Evolutionary conservation across 495 filamentous ascomycete genomes (phyloP), one percentile per base, ranked within the genome.

Genomic region (Xylaria venustula): DNA sequence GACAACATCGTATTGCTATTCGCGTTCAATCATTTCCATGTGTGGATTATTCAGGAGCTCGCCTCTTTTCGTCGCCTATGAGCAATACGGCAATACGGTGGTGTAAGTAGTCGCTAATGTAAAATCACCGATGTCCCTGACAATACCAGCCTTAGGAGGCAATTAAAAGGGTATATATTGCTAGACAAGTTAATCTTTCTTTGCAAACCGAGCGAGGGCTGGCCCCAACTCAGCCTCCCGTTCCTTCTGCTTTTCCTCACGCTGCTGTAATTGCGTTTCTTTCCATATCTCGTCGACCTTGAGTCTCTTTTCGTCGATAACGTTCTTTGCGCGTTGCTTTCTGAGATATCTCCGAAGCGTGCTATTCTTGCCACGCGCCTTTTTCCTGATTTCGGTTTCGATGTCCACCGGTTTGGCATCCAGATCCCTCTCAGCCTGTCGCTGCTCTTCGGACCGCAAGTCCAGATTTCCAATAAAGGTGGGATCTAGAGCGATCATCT

Each of bases 401-500:
- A 93, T 78, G 66, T 94, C 90, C 58, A 85, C 84, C 8, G 86
- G 84, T 67, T 85, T 86, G 28, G 79, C 79, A 65, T 97, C 93
- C 36, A 90, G 79, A 72, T 95, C 87, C 65, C 83, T 83, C 68
- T 92, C 88, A 53, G 86, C 85, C 68, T 85, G 84, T 28, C 84
- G 81, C 76, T 91, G 86, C 75, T 88, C 79, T 64, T 88, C 85
- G 53, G 86, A 88, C 68, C 87, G 79, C 37, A 90, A 80, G 72
- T 98, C 91, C 28, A 98, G 79, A 41, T 85, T 90, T 34, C 94
- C 94, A 64, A 98, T 83, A 69, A 90, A 92, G 73, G 91, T 88
- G 42, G 94, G 95, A 62, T 98, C 87, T 2, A 98, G 77, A 9
- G 91, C 90, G 50, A 98, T 98, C 93, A 97, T 98, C 67, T 96